Base-by-base conservation (phyloP, 495 filamentous ascomycete genomes). In the Penicillium bovifimosum region DNA sequence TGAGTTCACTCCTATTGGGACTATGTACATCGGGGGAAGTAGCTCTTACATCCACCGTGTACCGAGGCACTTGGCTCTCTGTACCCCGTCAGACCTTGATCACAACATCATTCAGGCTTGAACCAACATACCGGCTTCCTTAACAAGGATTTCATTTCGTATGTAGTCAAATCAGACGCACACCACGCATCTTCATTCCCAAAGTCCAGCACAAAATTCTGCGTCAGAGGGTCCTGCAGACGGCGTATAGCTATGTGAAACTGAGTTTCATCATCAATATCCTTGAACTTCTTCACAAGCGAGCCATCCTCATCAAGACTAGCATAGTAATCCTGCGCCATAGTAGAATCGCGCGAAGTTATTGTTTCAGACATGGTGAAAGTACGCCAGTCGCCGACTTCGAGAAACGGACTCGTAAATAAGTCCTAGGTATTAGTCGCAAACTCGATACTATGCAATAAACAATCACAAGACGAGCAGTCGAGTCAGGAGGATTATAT, bases 131-230 rank as follows among this genome's bases (percentile, higher is more conserved):
- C 72, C 41, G 58, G 56, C 29, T 62, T 61, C 38, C 55, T 66
- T 14, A 74, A 53, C 41, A 77, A 56, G 2, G 46, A 16, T n/a
- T 61, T 57, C n/a, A 86, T 50, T 10, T 83, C 74, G 0, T 64
- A 55, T 0, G 61, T 54, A 0, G 68, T 58, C 28, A 90, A 53
- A 63, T 91, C 72, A 31, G 81, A 79, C 5, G 80, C 82, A 56
- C 81, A 82, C 58, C 70, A 80, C 13, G 85, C 84, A 55, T 76
- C 72, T 9, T 83, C 73, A 18, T 76, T 76, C 28, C 85, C 82
- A 65, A 90, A 90, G 47, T 90, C 84, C 11, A 91, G 71, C 16
- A 86, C 79, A 58, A 91, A 90, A 56, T 85, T 89, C 10, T 52
- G 63, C 5, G 80, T 81, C 3, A 63, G 51, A 16, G 65, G 53